Base-by-base conservation (phyloP, 2,329 filamentous ascomycete genomes). In the Phyllosticta citribraziliensis region DNA sequence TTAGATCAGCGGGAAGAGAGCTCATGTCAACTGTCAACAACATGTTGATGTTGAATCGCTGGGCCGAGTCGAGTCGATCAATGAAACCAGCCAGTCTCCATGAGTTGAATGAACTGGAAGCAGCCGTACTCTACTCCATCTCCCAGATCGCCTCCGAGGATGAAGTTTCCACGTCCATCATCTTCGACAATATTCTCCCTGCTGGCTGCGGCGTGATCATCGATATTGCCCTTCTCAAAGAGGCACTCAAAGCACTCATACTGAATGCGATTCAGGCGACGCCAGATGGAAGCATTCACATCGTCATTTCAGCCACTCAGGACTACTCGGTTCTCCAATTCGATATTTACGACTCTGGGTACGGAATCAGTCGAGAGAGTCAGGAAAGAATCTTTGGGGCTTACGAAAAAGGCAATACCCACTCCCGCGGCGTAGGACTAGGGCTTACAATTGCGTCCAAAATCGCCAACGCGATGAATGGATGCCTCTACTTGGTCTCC, bases 1-100 rank as follows among this genome's bases (percentile, higher is more conserved):
- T 79, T 35, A 72, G 69, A 33, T 69, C 69, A 0, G 74, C 76
- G 1, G 77, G 75, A 0, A 70, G 69, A n/a, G 75, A 78, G 20
- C 66, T 79, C 2, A 78, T 78, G 61, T 74, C 73, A 1, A 78
- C 74, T 0, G 74, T 79, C 33, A 79, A 79, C 56, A 78, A 70
- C 56, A 73, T 79, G 65, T 73, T 79, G 33, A 78, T 74, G 1
- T 64, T 75, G 19, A 74, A 74, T 53, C 67, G 73, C 9, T 79
- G 76, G 75, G 71, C 75, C 1, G 70, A 70, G 6, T 66, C 71
- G 11, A 69, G 67, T 3, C 65, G 67, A 52, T 62, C 67, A 2
- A 63, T 67, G 52, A 67, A 66, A 11, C 58, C 66, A 3, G 58
- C 65, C 3, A 60, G 63, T 2, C 66, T 74, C 0, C 66, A 73